A percentile compares a stretch with the other conserved stretches of the same genome.
Conservation (phyloP, 2,329 filamentous ascomycete genomes). For the Aspergillus intermedius region DNA sequence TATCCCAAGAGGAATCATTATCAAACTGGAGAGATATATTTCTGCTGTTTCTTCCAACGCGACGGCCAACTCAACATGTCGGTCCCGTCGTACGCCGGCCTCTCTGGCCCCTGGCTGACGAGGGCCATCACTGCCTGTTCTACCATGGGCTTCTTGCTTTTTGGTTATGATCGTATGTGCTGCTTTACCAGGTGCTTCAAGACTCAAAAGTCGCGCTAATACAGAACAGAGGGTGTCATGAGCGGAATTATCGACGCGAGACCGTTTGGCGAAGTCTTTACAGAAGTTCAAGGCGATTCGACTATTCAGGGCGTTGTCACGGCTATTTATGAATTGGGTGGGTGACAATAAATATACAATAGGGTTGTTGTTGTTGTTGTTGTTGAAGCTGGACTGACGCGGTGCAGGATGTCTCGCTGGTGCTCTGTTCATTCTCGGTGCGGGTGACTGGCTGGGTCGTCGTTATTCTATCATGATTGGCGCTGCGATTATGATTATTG, state of each 20-base stretch:
- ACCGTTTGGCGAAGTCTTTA: conserved; percentile 12
- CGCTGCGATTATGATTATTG: conserved; percentile 40
- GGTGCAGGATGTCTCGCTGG: neutral
- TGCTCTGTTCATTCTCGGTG: neutral
- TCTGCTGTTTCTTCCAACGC: neutral
- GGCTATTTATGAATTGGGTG: conserved; percentile 46
- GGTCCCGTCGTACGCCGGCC: neutral
- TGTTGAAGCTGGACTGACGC: neutral
- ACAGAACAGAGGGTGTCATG: neutral
- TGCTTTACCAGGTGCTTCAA: too few relatives aligned
- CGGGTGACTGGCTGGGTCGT: conserved; percentile 22
- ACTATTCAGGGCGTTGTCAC: conserved; percentile 46
- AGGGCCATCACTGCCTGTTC: neutral
- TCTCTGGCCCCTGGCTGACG: neutral
- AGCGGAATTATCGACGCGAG: neutral
- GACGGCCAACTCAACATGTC: neutral
- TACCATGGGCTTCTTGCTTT: conserved; percentile 47
- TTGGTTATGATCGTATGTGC: conserved; percentile 46
- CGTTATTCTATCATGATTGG: conserved; percentile 47
- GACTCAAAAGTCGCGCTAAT: too few relatives aligned
- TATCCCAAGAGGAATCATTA: neutral
- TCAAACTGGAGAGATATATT: neutral
- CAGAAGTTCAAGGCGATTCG: conserved; percentile 21
- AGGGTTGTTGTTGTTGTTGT: too few relatives aligned
- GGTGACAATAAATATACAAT: too few relatives aligned